Percentiles rank a stretch among this genome's conserved stretches.
Conservation (phyloP, 129 eudicot species). For the Deinandra increscens region DNA sequence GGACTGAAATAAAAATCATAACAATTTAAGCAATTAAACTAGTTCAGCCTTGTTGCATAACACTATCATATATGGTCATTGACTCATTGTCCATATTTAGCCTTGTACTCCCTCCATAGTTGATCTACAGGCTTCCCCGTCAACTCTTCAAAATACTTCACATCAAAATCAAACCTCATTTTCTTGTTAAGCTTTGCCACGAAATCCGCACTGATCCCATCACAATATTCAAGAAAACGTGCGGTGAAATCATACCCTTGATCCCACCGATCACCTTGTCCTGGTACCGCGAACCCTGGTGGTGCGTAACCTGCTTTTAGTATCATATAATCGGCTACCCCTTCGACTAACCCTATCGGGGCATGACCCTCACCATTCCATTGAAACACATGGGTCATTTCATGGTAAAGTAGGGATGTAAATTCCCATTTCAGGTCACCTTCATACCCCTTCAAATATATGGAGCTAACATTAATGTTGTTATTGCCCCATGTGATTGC, state of each 20-base stretch:
- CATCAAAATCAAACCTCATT: slow-evolving; percentile 1
- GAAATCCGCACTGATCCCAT: background rate
- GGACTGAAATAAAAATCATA: too few species aligned
- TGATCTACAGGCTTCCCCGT: slow-evolving; percentile 9
- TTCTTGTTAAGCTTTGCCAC: slow-evolving; percentile 23
- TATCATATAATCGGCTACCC: slow-evolving; percentile 15
- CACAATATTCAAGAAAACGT: too few species aligned
- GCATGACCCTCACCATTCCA: too few species aligned
- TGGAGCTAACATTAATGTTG: too few species aligned
- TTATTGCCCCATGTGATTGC: too few species aligned
- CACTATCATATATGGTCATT: background rate
- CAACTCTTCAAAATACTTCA: background rate
- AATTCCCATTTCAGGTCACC: too few species aligned
- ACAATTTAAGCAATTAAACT: too few species aligned
- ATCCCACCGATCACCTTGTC: slow-evolving; percentile 28
- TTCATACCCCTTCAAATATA: too few species aligned
- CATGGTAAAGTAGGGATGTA: too few species aligned
- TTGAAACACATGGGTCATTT: too few species aligned
- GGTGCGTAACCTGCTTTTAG: slow-evolving; percentile 5
- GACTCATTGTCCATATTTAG: slow-evolving; percentile 21
- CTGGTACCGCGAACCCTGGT: background rate
- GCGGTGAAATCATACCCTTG: too few species aligned
- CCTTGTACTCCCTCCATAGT: slow-evolving; percentile 20
- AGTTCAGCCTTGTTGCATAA: too few species aligned
- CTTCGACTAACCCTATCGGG: background rate